Evolutionary conservation across 192 early-diverging fungal species (phyloP).

Genomic region (Lunasporangiospora selenospora): DNA sequence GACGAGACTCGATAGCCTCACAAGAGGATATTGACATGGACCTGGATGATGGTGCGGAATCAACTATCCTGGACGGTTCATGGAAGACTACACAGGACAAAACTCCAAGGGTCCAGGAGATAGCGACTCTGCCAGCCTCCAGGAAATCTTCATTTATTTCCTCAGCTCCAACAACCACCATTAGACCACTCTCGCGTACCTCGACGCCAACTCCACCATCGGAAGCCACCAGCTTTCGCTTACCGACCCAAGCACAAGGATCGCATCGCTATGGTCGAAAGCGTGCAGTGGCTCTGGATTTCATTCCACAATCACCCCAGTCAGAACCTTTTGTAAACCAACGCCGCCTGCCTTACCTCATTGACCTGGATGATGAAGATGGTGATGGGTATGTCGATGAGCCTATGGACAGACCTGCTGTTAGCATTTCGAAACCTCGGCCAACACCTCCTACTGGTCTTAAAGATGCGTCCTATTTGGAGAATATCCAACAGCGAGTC

Average conservation of each 20-base stretch:
- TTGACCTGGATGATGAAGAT: slow-evolving; percentile 31
- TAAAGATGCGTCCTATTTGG: too few relatives aligned
- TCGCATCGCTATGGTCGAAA: too few relatives aligned
- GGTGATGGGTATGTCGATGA: slow-evolving; percentile 7
- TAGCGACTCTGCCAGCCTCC: neutral
- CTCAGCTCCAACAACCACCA: slow-evolving; percentile 11
- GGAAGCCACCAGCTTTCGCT: neutral
- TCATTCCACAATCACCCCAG: slow-evolving; percentile 1
- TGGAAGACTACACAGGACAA: slow-evolving; percentile 29
- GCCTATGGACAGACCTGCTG: too few relatives aligned
- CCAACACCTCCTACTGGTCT: too few relatives aligned
- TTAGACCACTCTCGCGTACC: neutral
- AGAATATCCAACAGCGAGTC: slow-evolving; percentile 18
- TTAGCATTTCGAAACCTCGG: too few relatives aligned
- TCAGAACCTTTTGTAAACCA: slow-evolving; percentile 23
- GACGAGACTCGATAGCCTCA: neutral
- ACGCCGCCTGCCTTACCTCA: slow-evolving; percentile 12
- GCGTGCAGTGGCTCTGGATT: slow-evolving; percentile 31
- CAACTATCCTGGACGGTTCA: slow-evolving; percentile 24
- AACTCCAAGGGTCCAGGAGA: neutral
- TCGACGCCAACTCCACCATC: neutral
- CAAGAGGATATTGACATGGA: slow-evolving; percentile 33
- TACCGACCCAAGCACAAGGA: too few relatives aligned
- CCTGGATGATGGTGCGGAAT: slow-evolving; percentile 10
- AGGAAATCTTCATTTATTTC: neutral